These are phyloP conservation scores for Paraurostyla sp. DNA, from an alignment of 73 alveolate genomes.

Conservation along the genomic window DNA sequence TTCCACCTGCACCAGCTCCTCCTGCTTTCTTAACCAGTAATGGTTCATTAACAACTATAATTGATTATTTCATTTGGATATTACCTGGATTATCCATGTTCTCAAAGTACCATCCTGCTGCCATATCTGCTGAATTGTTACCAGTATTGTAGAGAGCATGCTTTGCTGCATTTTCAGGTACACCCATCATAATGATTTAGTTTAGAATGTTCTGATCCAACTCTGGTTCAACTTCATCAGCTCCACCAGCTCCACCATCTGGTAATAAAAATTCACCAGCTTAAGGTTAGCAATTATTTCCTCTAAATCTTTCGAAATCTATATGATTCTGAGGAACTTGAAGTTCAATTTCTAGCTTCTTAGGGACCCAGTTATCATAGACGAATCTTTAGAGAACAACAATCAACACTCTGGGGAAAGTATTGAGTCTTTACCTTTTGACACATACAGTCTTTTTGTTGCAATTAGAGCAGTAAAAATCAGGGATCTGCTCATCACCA, in stretches of 20 bases:
- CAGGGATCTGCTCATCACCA: slow-evolving; percentile 88
- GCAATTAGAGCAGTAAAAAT: slow-evolving; percentile 91
- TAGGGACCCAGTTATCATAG: slow-evolving; percentile 98
- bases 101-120: slow-evolving; percentile 92
- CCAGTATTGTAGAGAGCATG: slow-evolving; percentile 91
- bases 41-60: slow-evolving; percentile 77
- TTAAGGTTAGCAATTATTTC: slow-evolving; percentile 71
- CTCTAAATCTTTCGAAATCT: slow-evolving; percentile 83
- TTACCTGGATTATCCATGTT: slow-evolving; percentile 89
- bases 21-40: slow-evolving; percentile 82
- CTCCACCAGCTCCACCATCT: slow-evolving; percentile 75
- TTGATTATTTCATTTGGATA: neutral
- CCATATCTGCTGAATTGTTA: slow-evolving; percentile 87
- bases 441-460: slow-evolving; percentile 78
- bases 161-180: slow-evolving; percentile 95
- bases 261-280: slow-evolving; percentile 83
- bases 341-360: slow-evolving; percentile 93
- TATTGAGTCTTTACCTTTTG: slow-evolving; percentile 82
- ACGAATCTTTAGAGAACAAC: slow-evolving; percentile 94
- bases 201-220: slow-evolving; percentile 86
- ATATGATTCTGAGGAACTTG: slow-evolving; percentile 70
- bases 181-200: slow-evolving; percentile 91
- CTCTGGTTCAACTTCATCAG: slow-evolving; percentile 79
- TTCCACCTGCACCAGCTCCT: slow-evolving; percentile 72
- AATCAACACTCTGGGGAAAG: slow-evolving; percentile 91